A percentile compares a stretch with the other conserved stretches of the same genome.
phyloP scores from a whole-genome alignment of 2,329 filamentous ascomycete genomes.

The Calycina marina region DNA sequence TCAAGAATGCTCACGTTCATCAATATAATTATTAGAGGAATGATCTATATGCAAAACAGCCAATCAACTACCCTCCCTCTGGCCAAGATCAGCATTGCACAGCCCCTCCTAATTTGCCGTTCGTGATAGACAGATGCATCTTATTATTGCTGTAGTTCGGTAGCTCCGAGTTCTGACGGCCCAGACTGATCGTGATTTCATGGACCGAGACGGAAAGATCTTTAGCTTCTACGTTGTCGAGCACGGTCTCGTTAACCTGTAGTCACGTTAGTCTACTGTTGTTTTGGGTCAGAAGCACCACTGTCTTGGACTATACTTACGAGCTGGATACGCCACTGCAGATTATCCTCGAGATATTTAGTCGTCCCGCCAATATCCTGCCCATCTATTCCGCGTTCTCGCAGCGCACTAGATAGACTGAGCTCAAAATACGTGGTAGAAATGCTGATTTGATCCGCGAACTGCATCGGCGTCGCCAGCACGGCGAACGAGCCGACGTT shows the following conservation, averaged over 20 bases:
- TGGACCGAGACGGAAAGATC: constrained; percentile 12
- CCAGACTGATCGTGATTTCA: constrained; percentile 11
- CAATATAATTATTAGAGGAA: too few relatives aligned
- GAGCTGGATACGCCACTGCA: constrained; percentile 17
- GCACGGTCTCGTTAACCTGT: constrained; percentile 1
- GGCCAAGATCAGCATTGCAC: too few relatives aligned
- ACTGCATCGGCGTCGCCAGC: constrained; percentile 9
- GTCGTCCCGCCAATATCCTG: constrained; percentile 6
- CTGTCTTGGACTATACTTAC: constrained; percentile 7
- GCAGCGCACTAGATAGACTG: constrained; percentile 6
- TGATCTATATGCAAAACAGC: too few relatives aligned
- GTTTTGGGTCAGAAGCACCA: background rate
- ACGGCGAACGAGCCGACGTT: constrained; percentile 11
- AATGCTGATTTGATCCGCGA: constrained; percentile 3
- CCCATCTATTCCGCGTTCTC: constrained; percentile 5
- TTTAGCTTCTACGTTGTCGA: constrained; percentile 2
- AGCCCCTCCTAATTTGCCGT: constrained; percentile 3
- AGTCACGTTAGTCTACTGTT: background rate
- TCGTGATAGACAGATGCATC: constrained; percentile 9
- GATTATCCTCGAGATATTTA: constrained; percentile 11
- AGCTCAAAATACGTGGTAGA: constrained; percentile 13
- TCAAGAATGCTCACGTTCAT: too few relatives aligned
- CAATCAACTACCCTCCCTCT: too few relatives aligned
- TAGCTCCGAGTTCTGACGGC: constrained; percentile 8
- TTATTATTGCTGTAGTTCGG: constrained; percentile 14